phyloP scores from a whole-genome alignment of 768 basidiomycete genomes.

The Termitomyces sp. region DNA sequence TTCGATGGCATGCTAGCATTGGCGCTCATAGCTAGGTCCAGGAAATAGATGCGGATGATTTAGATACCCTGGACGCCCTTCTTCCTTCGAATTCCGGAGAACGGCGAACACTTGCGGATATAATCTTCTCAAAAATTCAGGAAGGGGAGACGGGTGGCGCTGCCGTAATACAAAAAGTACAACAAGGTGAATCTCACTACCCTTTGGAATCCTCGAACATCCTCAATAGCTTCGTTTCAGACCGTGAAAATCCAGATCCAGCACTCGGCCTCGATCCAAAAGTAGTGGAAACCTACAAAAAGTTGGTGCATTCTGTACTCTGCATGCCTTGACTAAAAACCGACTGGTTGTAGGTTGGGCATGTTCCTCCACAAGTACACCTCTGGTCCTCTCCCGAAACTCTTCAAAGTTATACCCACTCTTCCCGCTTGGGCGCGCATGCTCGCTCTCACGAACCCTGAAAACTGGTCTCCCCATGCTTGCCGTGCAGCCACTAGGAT shows the following conservation, averaged over 20 bases:
- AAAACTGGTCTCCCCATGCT: constrained; percentile 95
- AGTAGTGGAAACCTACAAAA: constrained; percentile 90
- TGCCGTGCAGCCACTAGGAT: constrained; percentile 92
- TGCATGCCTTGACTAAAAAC: neutral
- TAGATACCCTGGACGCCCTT: constrained; percentile 80
- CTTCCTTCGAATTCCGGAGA: constrained; percentile 74
- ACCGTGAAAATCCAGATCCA: constrained; percentile 66
- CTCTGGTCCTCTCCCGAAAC: constrained; percentile 91
- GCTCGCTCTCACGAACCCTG: constrained; percentile 87
- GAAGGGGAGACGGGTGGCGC: constrained; percentile 53
- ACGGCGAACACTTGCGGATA: constrained; percentile 87
- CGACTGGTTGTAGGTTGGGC: constrained; percentile 64
- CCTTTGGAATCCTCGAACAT: neutral
- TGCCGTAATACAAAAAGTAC: constrained; percentile 57
- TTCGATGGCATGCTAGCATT: constrained; percentile 2
- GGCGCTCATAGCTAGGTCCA: constrained; percentile 28
- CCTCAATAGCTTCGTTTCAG: constrained; percentile 24
- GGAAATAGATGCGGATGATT: constrained; percentile 91
- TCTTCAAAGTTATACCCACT: constrained; percentile 97
- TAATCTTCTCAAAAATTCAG: constrained; percentile 95
- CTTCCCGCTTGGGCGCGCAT: constrained; percentile 95
- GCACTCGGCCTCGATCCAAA: constrained; percentile 88
- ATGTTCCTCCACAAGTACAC: constrained; percentile 84
- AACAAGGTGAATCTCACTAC: constrained; percentile 43
- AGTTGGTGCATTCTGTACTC: constrained; percentile 48